Conservation (phyloP, 805 yeast species). For the Cyberlindnera saturnus region DNA sequence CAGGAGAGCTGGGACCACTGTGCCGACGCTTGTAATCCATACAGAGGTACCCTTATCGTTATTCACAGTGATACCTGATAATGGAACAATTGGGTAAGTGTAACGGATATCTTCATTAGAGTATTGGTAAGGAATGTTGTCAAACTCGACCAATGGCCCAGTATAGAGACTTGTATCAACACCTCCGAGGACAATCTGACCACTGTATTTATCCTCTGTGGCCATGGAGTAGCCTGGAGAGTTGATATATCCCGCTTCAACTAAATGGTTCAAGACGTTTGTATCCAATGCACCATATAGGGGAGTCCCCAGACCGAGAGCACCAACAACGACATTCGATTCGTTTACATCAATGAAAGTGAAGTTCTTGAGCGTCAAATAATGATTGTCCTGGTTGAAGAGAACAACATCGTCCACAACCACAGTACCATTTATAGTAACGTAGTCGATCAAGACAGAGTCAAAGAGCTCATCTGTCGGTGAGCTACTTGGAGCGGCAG, state of each 20-base stretch:
- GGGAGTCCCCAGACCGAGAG: constrained; percentile 37
- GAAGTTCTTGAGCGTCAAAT: constrained; percentile 16
- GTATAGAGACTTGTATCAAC: constrained; percentile 40
- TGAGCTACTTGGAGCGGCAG: constrained; percentile 1
- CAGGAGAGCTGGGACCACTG: constrained; percentile 42
- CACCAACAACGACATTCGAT: constrained; percentile 35
- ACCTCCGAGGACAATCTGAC: constrained; percentile 50
- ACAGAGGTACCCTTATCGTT: constrained; percentile 29
- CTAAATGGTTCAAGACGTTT: constrained; percentile 30
- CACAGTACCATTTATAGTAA: constrained; percentile 15
- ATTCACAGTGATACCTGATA: constrained; percentile 39
- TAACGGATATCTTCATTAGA: constrained; percentile 14
- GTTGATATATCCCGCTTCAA: constrained; percentile 25
- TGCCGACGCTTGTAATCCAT: neutral
- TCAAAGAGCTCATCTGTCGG: neutral
- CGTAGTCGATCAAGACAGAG: constrained; percentile 11
- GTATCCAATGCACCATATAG: neutral
- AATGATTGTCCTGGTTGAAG: neutral
- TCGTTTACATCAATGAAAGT: constrained; percentile 34
- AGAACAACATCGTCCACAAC: constrained; percentile 9
- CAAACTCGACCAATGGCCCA: constrained; percentile 44
- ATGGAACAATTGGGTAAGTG: constrained; percentile 41
- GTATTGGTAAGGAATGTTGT: constrained; percentile 39
- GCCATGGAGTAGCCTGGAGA: constrained; percentile 41
- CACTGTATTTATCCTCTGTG: constrained; percentile 17